Conservation (phyloP, 2,329 filamentous ascomycete genomes). For the Aspergillus brasiliensis region DNA sequence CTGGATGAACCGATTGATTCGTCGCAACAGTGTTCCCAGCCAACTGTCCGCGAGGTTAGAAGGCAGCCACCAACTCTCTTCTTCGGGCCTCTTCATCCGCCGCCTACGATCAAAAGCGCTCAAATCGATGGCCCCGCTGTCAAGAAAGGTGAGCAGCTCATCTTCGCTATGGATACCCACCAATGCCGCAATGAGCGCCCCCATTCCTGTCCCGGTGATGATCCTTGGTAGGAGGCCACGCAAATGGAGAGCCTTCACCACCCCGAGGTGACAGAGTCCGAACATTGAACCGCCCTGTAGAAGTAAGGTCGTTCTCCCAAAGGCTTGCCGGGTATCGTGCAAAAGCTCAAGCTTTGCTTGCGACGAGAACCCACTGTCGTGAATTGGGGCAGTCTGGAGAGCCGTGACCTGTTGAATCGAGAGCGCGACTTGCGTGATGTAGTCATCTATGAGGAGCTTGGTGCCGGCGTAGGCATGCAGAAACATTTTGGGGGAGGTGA, state of each 20-base stretch:
- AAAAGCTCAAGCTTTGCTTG: slow-evolving; percentile 84
- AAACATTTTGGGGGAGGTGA: slow-evolving; percentile 78
- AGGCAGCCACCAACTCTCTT: slow-evolving; percentile 6
- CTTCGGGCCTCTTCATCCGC: slow-evolving; percentile 20
- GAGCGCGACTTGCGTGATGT: slow-evolving; percentile 80
- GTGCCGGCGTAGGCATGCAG: slow-evolving; percentile 85
- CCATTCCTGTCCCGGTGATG: slow-evolving; percentile 87
- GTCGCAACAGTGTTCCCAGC: slow-evolving; percentile 64
- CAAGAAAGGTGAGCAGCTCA: slow-evolving; percentile 75
- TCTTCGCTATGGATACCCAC: slow-evolving; percentile 86
- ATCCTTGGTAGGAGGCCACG: slow-evolving; percentile 82
- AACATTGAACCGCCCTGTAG: slow-evolving; percentile 91
- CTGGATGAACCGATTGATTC: slow-evolving; percentile 67
- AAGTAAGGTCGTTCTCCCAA: slow-evolving; percentile 82
- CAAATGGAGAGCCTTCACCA: slow-evolving; percentile 83
- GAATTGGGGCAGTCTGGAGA: slow-evolving; percentile 60
- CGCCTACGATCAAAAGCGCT: slow-evolving; percentile 67
- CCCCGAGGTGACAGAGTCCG: slow-evolving; percentile 84
- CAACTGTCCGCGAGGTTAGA: slow-evolving; percentile 41
- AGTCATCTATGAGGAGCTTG: slow-evolving; percentile 88
- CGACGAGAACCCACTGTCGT: slow-evolving; percentile 60
- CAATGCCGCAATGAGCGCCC: slow-evolving; percentile 83
- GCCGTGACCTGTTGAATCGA: slow-evolving; percentile 75
- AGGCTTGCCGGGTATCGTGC: slow-evolving; percentile 83
- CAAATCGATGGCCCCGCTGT: slow-evolving; percentile 78